Conservation (phyloP, 345 rosid species). For the Eucalyptus cloeziana region DNA sequence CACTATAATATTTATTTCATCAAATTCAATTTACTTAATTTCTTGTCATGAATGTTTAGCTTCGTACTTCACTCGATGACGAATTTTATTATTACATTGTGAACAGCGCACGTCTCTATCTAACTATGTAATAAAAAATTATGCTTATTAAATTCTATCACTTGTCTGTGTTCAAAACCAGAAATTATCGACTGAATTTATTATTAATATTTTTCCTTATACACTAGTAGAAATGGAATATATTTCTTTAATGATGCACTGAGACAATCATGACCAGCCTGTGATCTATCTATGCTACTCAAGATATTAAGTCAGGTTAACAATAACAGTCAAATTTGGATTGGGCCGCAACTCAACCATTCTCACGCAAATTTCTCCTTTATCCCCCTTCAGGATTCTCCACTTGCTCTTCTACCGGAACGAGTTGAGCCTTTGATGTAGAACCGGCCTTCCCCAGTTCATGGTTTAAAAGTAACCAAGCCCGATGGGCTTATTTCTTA, state of each 20-base stretch:
- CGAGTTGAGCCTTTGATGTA: not conserved
- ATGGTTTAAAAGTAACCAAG: not conserved
- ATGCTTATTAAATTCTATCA: not conserved
- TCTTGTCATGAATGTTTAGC: not conserved
- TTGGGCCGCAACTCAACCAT: not conserved
- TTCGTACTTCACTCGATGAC: not conserved
- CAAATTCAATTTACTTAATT: not conserved
- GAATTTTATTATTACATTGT: not conserved
- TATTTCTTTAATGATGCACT: not conserved
- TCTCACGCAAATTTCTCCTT: not conserved
- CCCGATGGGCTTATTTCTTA: not conserved
- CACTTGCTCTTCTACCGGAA: not conserved
- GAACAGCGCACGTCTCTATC: not conserved
- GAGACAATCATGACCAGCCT: not conserved
- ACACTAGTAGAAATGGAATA: not conserved
- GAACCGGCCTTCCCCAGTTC: not conserved
- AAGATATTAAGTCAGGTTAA: not conserved
- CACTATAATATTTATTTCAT: not conserved
- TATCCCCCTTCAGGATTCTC: no score
- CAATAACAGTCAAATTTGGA: not conserved
- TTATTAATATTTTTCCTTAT: not conserved
- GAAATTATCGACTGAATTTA: not conserved
- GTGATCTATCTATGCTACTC: not conserved
- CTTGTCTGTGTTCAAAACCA: not conserved
- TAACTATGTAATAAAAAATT: not conserved